Evolutionary conservation across 2,329 filamentous ascomycete species (phyloP), one percentile per base, ranked within the genome.

Genomic region (Scedosporium aurantiacum): DNA sequence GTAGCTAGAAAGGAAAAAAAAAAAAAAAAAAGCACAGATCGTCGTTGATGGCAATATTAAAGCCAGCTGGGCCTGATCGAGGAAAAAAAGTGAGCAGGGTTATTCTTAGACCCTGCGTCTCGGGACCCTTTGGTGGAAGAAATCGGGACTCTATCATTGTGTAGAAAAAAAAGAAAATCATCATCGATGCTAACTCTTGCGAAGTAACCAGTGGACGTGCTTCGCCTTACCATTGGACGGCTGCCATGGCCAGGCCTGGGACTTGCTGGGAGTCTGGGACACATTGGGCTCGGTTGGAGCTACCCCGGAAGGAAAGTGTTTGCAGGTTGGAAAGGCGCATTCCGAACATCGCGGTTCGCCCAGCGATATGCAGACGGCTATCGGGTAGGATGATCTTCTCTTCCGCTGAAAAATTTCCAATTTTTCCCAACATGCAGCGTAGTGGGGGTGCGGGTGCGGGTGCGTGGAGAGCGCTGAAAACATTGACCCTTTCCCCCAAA

Each of bases 271-370:
- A n/a, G n/a, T n/a, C 23, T 27, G 12, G 47, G 12, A 14, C 50
- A 10, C 50, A 54, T 54, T 27, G 23, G 23, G 50, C 23, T 54
- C 50, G 50, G 50, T 25, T 54, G 23, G 50, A 54, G 50, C 50
- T 54, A 54, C 50, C 50, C 50, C 50, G 50, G 50, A 54, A 54
- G 50, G 50, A 54, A 54, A 54, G 50, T 54, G 50, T 54, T 54
- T 54, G 50, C 50, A 54, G 50, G 43, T 6, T 21, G 32, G n/a
- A 47, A 7, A 21, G 43, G 43, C 43, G 10, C 43, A 47, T 18
- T n/a, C 50, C 23, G 50, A 54, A 5, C 50, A 54, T 54, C 50
- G 23, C 50, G 5, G 50, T 54, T 23, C 12, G 23, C 50, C 18
- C 10, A 5, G 50, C 18, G 18, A 23, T 23, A 27, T 23, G 18